Evolutionary conservation across 2,329 filamentous ascomycete genomes (phyloP).

Genomic region (Colletotrichum simmondsii): DNA sequence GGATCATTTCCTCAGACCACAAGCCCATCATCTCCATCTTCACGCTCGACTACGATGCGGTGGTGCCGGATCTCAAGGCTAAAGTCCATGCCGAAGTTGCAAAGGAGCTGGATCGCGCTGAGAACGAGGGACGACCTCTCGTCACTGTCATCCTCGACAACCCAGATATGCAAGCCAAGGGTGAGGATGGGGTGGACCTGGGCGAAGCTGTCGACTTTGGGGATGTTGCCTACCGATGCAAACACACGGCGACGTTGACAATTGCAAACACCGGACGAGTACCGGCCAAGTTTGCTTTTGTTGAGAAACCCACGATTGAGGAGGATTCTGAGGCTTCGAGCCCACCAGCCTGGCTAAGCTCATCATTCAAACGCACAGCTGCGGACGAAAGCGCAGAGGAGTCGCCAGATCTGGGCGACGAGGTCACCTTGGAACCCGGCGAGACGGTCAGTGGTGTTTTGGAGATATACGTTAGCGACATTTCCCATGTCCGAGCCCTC

Average conservation of each 20-base stretch:
- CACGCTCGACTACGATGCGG: constrained; percentile 84
- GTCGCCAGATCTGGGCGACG: constrained; percentile 47
- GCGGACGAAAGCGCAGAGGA: constrained; percentile 44
- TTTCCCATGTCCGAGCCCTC: constrained; percentile 73
- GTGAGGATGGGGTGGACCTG: constrained; percentile 44
- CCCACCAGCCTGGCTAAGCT: constrained; percentile 75
- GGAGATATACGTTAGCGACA: constrained; percentile 72
- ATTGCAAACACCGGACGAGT: constrained; percentile 94
- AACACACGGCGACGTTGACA: constrained; percentile 75
- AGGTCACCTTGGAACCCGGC: constrained; percentile 82
- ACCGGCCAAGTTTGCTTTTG: constrained; percentile 81
- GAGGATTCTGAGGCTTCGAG: constrained; percentile 49
- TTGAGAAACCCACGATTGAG: constrained; percentile 72
- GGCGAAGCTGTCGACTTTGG: constrained; percentile 81
- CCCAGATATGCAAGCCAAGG: constrained; percentile 45
- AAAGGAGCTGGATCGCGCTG: constrained; percentile 86
- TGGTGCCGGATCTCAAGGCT: constrained; percentile 85
- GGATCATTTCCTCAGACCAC: constrained; percentile 92
- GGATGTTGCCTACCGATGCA: constrained; percentile 74
- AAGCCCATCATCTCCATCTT: constrained; percentile 91
- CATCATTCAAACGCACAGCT: constrained; percentile 69
- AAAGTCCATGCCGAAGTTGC: constrained; percentile 88
- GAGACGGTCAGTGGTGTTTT: constrained; percentile 81
- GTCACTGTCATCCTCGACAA: constrained; percentile 85
- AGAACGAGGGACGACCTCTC: constrained; percentile 88